A percentile compares a stretch with the other conserved stretches of the same genome.
These are phyloP conservation scores for Grigorovia transvaalensis DNA, from an alignment of 805 yeast species.

Conservation along the genomic window DNA sequence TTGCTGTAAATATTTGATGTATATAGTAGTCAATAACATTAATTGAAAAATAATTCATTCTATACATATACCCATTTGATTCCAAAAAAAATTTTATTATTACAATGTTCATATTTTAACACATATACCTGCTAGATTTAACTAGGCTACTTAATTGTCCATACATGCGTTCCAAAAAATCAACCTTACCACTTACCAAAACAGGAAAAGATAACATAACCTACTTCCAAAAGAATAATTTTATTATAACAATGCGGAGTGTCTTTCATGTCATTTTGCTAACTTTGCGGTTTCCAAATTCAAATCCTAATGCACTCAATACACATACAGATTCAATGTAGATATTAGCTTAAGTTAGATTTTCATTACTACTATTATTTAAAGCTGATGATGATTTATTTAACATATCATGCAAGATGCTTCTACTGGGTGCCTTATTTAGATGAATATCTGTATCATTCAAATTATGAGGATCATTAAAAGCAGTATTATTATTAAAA, in stretches of 20 bases:
- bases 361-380: neutral
- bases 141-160: too few relatives aligned
- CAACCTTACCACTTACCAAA: too few relatives aligned
- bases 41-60: neutral
- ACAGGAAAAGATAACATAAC: too few relatives aligned
- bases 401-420: slow-evolving; percentile 1
- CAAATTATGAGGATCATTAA: slow-evolving; percentile 8
- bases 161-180: too few relatives aligned
- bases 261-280: too few relatives aligned
- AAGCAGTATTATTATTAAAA: neutral
- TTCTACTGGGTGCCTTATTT: neutral
- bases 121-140: too few relatives aligned
- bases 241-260: too few relatives aligned
- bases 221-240: too few relatives aligned
- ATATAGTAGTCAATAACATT: neutral
- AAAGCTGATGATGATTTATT: neutral
- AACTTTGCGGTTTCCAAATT: too few relatives aligned
- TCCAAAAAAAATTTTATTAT: neutral
- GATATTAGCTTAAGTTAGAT: neutral
- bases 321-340: too few relatives aligned
- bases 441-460: neutral
- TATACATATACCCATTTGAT: neutral
- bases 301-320: too few relatives aligned
- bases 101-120: neutral
- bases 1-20: neutral